Evolutionary conservation across 805 yeast genomes (phyloP).

Genomic region (Candida nitratophila): DNA sequence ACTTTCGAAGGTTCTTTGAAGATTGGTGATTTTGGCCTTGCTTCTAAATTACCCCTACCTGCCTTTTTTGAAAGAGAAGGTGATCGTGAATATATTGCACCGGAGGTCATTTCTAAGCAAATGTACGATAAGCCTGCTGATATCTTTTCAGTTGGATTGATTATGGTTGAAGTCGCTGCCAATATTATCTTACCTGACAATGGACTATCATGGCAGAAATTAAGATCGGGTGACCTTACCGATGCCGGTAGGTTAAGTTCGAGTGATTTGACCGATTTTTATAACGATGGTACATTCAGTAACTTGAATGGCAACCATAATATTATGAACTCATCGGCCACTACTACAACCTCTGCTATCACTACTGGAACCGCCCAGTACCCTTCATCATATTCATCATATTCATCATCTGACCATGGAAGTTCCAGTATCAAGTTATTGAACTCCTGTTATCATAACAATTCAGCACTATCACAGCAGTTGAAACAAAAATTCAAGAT

Average conservation of each 20-base stretch:
- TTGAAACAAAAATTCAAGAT: conserved; percentile 21
- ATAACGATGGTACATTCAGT: background rate
- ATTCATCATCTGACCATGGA: conserved; percentile 2
- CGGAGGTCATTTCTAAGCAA: conserved; percentile 81
- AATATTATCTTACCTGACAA: conserved; percentile 92
- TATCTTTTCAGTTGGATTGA: conserved; percentile 87
- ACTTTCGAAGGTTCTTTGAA: conserved; percentile 92
- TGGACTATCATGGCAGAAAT: conserved; percentile 93
- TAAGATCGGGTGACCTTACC: conserved; percentile 89
- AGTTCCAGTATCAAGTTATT: conserved; percentile 5
- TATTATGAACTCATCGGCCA: conserved; percentile 3
- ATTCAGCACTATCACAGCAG: conserved; percentile 1
- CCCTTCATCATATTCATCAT: background rate
- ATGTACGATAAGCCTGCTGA: conserved; percentile 89
- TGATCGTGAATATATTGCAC: conserved; percentile 95
- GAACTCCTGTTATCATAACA: conserved; percentile 11
- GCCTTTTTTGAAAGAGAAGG: conserved; percentile 87
- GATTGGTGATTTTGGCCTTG: conserved; percentile 96
- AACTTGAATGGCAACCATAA: conserved; percentile 2
- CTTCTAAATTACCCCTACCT: conserved; percentile 70
- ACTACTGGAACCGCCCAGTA: background rate
- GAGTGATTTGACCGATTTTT: conserved; percentile 44
- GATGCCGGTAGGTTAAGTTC: conserved; percentile 88
- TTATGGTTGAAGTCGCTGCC: conserved; percentile 93
- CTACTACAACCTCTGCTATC: background rate